A percentile compares a stretch with the other conserved stretches of the same genome.
phyloP scores from a whole-genome alignment of 1,284 basidiomycete species.

The Anthracocystis panici-leucophaei region DNA sequence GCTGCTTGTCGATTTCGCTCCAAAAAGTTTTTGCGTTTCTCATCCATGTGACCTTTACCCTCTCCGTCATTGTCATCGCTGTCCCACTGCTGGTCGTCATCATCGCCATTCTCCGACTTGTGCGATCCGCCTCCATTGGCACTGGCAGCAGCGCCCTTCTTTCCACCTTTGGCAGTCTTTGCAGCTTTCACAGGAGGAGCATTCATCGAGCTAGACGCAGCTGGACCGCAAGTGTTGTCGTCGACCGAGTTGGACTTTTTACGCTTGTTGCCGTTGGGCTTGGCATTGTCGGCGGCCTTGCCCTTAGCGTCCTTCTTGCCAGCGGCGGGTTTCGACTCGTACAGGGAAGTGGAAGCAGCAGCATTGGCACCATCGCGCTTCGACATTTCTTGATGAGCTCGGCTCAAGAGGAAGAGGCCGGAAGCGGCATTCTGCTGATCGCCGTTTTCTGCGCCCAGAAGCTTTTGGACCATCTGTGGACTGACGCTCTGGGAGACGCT shows the following conservation, averaged over 20 bases:
- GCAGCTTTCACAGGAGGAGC: constrained; percentile 34
- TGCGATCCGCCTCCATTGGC: constrained; percentile 17
- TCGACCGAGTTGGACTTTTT: constrained; percentile 52
- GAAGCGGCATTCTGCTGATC: constrained; percentile 60
- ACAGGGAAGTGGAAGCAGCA: constrained; percentile 32
- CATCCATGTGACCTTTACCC: constrained; percentile 66
- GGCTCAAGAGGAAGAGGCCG: constrained; percentile 89
- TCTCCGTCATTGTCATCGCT: constrained; percentile 35
- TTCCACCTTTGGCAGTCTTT: constrained; percentile 69
- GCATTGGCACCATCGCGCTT: constrained; percentile 80
- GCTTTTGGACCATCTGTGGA: constrained; percentile 51
- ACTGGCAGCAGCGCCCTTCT: constrained; percentile 60
- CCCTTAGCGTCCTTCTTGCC: constrained; percentile 21
- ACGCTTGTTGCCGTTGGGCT: constrained; percentile 54
- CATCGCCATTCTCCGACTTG: constrained; percentile 71
- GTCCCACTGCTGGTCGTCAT: constrained; percentile 45
- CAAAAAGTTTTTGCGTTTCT: constrained; percentile 67
- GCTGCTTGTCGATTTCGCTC: constrained; percentile 76
- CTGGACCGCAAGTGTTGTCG: constrained; percentile 5
- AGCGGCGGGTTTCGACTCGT: constrained; percentile 35
- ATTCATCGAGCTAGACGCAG: constrained; percentile 12
- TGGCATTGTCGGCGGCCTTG: constrained; percentile 19
- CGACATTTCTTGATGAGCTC: constrained; percentile 94
- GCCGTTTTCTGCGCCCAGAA: constrained; percentile 18
- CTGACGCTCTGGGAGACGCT: constrained; percentile 40